Conservation (phyloP, 1,139 yeast species). For the Candida labiduridarum region DNA sequence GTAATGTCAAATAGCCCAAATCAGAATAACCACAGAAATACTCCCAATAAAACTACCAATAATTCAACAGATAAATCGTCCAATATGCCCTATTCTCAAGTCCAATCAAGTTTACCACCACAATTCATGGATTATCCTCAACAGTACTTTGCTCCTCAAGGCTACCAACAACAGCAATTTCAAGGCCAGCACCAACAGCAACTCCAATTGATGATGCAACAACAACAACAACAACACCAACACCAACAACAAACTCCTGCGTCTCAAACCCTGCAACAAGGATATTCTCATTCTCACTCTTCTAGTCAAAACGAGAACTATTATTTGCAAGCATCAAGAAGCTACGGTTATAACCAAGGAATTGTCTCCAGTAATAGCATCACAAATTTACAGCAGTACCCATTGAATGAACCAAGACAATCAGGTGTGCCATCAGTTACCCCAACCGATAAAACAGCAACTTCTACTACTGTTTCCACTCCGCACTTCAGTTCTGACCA, state of each 20-base stretch:
- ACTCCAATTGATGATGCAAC: conserved; percentile 7
- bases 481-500: conserved; percentile 6
- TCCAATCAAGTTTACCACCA: conserved; percentile 9
- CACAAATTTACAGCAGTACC: conserved; percentile 3
- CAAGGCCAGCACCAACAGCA: conserved; percentile 4
- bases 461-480: background rate
- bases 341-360: conserved; percentile 4
- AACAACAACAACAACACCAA: conserved; percentile 2
- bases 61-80: conserved; percentile 1
- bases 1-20: conserved; percentile 13
- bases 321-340: conserved; percentile 5
- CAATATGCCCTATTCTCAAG: conserved; percentile 9
- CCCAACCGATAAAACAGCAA: conserved; percentile 3
- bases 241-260: conserved; percentile 3
- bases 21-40: conserved; percentile 5
- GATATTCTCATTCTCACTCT: conserved; percentile 2
- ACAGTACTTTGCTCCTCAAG: conserved; percentile 7
- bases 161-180: conserved; percentile 7
- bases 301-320: conserved; percentile 4
- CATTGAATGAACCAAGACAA: conserved; percentile 6
- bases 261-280: conserved; percentile 5
- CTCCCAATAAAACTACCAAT: conserved; percentile 1
- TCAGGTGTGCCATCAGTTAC: background rate
- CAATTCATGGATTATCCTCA: conserved; percentile 13
- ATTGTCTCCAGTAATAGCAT: conserved; percentile 2